Evolutionary conservation across 345 rosid species (phyloP).

Genomic region (Salix brachista): DNA sequence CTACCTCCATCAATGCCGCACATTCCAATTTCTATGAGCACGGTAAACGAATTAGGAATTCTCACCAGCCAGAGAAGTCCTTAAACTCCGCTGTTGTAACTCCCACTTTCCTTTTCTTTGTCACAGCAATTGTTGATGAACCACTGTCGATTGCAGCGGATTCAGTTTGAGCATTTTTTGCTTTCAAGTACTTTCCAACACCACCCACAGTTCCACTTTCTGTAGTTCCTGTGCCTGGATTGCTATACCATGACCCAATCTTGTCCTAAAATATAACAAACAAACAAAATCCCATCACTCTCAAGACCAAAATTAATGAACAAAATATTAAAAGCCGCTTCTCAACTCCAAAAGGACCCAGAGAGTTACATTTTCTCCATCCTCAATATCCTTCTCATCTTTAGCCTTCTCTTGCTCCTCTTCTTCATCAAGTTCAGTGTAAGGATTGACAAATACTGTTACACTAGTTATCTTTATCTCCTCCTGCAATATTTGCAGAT

Average conservation of each 20-base stretch:
- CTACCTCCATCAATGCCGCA: neutral
- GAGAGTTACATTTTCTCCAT: slow-evolving; percentile 56
- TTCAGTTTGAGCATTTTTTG: slow-evolving; percentile 43
- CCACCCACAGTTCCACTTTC: slow-evolving; percentile 45
- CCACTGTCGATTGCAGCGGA: slow-evolving; percentile 30
- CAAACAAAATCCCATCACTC: slow-evolving; percentile 4
- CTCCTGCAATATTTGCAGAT: slow-evolving; percentile 46
- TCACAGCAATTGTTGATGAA: slow-evolving; percentile 25
- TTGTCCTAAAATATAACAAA: slow-evolving; percentile 50
- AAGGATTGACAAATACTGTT: slow-evolving; percentile 80
- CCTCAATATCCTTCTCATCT: slow-evolving; percentile 43
- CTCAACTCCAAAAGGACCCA: neutral
- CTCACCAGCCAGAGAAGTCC: slow-evolving; percentile 82
- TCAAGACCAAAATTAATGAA: neutral
- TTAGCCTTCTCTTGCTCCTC: slow-evolving; percentile 66
- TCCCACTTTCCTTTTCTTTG: slow-evolving; percentile 68
- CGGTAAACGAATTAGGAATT: slow-evolving; percentile 12
- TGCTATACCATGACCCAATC: slow-evolving; percentile 89
- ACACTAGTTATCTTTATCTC: slow-evolving; percentile 77
- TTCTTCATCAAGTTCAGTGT: slow-evolving; percentile 73
- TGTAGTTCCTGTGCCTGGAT: slow-evolving; percentile 66
- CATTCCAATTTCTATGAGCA: neutral
- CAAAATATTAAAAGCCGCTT: neutral
- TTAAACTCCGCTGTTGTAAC: slow-evolving; percentile 49
- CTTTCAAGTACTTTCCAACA: slow-evolving; percentile 74